Base-by-base conservation (phyloP, 2,329 filamentous ascomycete genomes). In the Cladorrhinum sp. region DNA sequence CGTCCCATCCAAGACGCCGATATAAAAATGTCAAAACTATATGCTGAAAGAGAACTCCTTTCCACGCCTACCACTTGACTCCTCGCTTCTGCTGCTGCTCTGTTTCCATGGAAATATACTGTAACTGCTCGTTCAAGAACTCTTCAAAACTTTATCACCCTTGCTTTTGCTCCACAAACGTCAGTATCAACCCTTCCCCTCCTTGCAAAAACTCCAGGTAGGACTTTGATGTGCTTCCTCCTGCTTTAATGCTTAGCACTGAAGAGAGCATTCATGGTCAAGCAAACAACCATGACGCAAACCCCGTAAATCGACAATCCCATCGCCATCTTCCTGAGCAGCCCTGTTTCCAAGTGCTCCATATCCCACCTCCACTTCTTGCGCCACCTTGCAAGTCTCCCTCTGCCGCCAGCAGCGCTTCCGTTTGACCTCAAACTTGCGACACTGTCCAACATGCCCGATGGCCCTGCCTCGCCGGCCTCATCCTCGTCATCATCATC, bases 261-360 rank as follows among this genome's bases (percentile, higher is more conserved):
- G 42, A 69, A 64, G 69, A 96, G 90, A 14, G 90, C 86, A 73
- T 98, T 98, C 71, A 92, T 92, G 49, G 85, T 78, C 68, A 99
- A 76, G 72, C 93, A 98, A 53, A 94, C 87, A 26, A 91, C 77
- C 95, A 99, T 98, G 57, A 99, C 92, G 54, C 90, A 76, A 8
- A 91, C 67, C 20, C 95, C 95, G 71, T 99, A 99, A 8, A 92
- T 80, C 7, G 90, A 88, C 62, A 99, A 78, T 0, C 79, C 88
- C 52, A 97, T 78, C 57, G 92, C 88, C 64, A 91, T 75, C 69
- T 86, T 89, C 61, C 95, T 82, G 58, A 98, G 73, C 81, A 82
- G 60, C 67, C 82, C 72, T 74, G 86, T 77, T 77, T 85, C 86
- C 74, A 93, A 67, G 77, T 87, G 78, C 76, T 88, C 77, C 64